Base-by-base conservation (phyloP, 139 green algal genomes). In the Spirogloea muscicola region DNA sequence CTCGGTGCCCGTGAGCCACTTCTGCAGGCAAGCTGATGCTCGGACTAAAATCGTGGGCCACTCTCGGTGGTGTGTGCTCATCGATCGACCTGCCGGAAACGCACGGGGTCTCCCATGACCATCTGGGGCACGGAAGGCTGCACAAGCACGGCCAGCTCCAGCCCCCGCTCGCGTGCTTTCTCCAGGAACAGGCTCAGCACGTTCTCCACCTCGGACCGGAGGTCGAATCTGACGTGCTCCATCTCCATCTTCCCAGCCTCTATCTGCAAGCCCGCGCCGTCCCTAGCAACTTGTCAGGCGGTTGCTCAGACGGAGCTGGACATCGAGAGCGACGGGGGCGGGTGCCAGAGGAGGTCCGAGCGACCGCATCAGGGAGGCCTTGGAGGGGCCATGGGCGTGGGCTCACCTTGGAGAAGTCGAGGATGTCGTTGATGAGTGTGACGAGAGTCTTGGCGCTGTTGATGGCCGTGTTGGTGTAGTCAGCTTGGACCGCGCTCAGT, bases 391-490 rank as follows among this genome's bases (percentile, higher is more conserved):
- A n/a, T n/a, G n/a, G n/a, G n/a, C n/a, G n/a, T n/a, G n/a, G n/a
- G n/a, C 2, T 25, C 49, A 96, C 91, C 68, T 90, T 87, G 0
- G 64, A 87, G 39, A 96, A 93, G 78, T 96, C 91, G 49, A 96
- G 83, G 64, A 96, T 94, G 79, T 96, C 91, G 1, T 87, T 92
- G 68, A 96, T 92, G 18, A 96, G 85, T 2, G 84, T 91, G 6
- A 96, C 81, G 49, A 96, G 83, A 3, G 91, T 91, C 75, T 95
- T 88, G 0, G 90, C 90, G 31, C 67, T 87, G 72, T 48, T 66
- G 4, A 79, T 76, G 41, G 93, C 89, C 16, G 90, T 96, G 63
- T 92, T 88, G 3, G 92, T 86, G 37, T 95, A 85, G 63, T 96
- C 91, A 72, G 84, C 86, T 82, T 94, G 90, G 41, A 86, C 76